A percentile compares a stretch with the other conserved stretches of the same genome.
phyloP scores from a whole-genome alignment of 176 grass and related monocot genomes.

The Ananas comosus region DNA sequence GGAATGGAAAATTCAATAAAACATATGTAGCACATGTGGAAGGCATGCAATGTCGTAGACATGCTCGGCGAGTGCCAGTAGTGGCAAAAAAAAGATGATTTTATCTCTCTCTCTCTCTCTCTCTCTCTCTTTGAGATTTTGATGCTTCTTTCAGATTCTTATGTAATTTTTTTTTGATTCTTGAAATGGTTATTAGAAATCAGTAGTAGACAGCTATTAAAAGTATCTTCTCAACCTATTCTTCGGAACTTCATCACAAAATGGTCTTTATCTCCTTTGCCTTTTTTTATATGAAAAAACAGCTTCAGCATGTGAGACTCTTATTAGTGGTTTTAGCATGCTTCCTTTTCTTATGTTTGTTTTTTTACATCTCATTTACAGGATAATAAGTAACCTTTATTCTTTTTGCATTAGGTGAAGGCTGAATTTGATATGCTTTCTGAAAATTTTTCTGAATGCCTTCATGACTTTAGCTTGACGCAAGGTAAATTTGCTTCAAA shows the following conservation, averaged over 20 bases:
- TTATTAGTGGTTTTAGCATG: neutral
- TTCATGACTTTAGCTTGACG: slow-evolving; percentile 39
- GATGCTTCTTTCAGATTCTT: neutral
- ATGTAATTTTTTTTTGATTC: neutral
- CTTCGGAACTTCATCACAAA: neutral
- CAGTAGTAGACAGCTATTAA: neutral
- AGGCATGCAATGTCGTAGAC: no score
- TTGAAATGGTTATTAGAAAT: neutral
- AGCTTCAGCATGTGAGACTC: neutral
- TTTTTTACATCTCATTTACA: neutral
- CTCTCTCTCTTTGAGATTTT: no score
- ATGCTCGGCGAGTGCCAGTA: no score
- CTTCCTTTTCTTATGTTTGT: neutral
- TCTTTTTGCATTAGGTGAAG: slow-evolving; percentile 25
- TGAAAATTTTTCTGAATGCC: slow-evolving; percentile 83
- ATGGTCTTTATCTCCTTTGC: neutral
- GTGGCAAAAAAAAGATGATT: no score
- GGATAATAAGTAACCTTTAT: neutral
- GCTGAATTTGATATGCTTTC: slow-evolving; percentile 79
- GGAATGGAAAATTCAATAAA: no score
- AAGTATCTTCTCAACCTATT: neutral
- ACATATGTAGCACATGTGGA: no score
- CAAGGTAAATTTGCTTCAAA: slow-evolving; percentile 45
- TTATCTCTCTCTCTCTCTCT: no score
- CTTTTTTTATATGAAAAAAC: neutral